Conservation (phyloP, 148 eudicot genomes). For the Linanthus parryae region DNA sequence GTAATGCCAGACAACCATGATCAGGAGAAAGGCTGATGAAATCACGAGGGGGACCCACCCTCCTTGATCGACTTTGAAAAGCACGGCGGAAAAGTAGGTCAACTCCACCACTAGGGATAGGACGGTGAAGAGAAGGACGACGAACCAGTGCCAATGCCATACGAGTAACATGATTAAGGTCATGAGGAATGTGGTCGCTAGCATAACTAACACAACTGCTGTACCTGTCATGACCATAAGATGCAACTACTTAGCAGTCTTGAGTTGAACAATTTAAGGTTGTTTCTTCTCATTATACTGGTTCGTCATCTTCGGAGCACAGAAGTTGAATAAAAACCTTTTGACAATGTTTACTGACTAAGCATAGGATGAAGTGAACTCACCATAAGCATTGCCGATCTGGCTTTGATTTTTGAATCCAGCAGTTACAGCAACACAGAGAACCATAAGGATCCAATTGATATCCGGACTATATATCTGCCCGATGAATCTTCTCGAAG, state of each 20-base stretch:
- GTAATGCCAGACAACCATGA: conserved; percentile 92
- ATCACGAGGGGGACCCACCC: conserved; percentile 96
- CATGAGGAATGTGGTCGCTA: conserved; percentile 88
- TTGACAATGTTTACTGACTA: too few relatives aligned
- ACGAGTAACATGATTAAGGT: conserved; percentile 64
- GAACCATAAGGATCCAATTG: conserved; percentile 77
- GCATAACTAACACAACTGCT: conserved; percentile 88
- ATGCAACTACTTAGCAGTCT: too few relatives aligned
- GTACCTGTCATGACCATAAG: conserved; percentile 70
- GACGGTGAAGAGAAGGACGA: conserved; percentile 63
- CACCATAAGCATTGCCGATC: conserved; percentile 80
- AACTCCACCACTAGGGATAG: conserved; percentile 70
- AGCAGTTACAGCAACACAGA: conserved; percentile 72
- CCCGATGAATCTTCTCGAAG: conserved; percentile 64
- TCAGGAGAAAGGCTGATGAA: conserved; percentile 61
- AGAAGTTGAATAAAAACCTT: too few relatives aligned
- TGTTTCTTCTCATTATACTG: too few relatives aligned
- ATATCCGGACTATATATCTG: conserved; percentile 87
- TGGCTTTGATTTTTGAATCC: conserved; percentile 73
- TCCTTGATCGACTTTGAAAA: conserved; percentile 88
- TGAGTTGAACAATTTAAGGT: too few relatives aligned
- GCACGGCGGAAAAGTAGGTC: conserved; percentile 84
- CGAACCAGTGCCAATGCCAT: conserved; percentile 83
- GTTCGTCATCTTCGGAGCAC: too few relatives aligned
- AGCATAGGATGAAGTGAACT: too few relatives aligned